Base-by-base conservation (phyloP, 371 early-diverging fungal genomes). In the Dinochytrium kinnereticum region DNA sequence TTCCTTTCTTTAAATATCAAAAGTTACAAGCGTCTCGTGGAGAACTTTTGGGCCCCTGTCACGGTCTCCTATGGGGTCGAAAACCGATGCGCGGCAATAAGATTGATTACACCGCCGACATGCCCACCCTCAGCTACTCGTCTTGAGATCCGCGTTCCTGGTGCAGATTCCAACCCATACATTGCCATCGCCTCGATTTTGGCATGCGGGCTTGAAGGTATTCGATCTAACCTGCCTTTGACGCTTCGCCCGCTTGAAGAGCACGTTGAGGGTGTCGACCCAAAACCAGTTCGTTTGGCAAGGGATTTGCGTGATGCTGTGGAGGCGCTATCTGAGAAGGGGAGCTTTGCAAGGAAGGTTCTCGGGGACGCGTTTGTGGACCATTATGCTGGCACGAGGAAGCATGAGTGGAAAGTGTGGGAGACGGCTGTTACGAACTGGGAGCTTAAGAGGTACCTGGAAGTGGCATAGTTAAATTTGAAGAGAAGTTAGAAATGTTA, bases 21-120 rank as follows among this genome's bases (percentile, higher is more conserved):
- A 13, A 13, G 92, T 70, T 94, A 94, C 79, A 95, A 95, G 71
- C 88, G 95, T 49, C 75, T 95, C 38, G 90, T 90, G n/a, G 92
- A 88, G 72, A 91, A 90, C 74, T 92, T 88, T 76, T 95, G 94
- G 93, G 92, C 95, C 19, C 94, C 95, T n/a, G 87, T 92, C 1
- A 91, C 85, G 21, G 90, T 92, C 33, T 90, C 91, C 0, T 95
- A 94, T 87, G 94, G 95, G 15, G 77, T 90, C 59, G 94, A 94
- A 72, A 91, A 91, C 67, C 87, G 95, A 30, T 85, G 86, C n/a
- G 85, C 92, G 7, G 90, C 86, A 19, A 85, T 95, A 40, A 89
- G 95, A 36, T 83, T 93, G 59, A 94, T 95, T 69, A 85, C 86
- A 0, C 93, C 93, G 2, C 93, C 93, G 17, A 82, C 88, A 2